Evolutionary conservation across 148 eudicot genomes (phyloP).

Genomic region (Tetragonia tetragonoides): DNA sequence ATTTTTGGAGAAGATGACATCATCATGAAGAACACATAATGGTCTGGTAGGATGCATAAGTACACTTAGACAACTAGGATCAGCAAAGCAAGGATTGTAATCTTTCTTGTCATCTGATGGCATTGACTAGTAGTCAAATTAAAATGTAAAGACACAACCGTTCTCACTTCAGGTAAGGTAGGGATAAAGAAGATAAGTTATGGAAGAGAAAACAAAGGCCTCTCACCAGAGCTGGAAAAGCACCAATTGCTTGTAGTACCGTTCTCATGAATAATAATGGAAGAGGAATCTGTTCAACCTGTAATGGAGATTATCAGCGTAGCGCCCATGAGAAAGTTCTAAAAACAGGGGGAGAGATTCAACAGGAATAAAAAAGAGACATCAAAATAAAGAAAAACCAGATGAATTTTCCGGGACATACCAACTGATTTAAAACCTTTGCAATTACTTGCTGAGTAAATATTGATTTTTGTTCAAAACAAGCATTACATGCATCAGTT

Average conservation of each 20-base stretch:
- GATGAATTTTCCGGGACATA: slow-evolving; percentile 21
- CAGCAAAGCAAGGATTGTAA: neutral
- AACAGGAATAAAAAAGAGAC: neutral
- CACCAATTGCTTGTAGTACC: slow-evolving; percentile 90
- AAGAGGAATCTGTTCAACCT: slow-evolving; percentile 99
- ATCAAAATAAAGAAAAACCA: neutral
- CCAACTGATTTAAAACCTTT: slow-evolving; percentile 94
- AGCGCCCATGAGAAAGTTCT: slow-evolving; percentile 1
- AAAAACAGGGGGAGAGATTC: neutral
- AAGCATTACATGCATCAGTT: slow-evolving; percentile 93
- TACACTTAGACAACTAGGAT: neutral
- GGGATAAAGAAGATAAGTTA: neutral
- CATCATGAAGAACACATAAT: neutral
- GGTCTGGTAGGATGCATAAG: neutral
- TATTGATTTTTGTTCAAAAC: slow-evolving; percentile 83
- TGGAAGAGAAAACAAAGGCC: neutral
- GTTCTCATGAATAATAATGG: slow-evolving; percentile 95
- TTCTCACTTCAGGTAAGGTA: neutral
- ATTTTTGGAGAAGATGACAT: neutral
- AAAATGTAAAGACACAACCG: neutral
- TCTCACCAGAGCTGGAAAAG: slow-evolving; percentile 91
- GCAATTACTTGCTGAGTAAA: slow-evolving; percentile 96
- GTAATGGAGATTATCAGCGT: slow-evolving; percentile 13
- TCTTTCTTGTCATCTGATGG: neutral
- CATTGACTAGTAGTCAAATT: neutral